phyloP scores from a whole-genome alignment of 2,329 filamentous ascomycete species.

The Colletotrichum trifolii region DNA sequence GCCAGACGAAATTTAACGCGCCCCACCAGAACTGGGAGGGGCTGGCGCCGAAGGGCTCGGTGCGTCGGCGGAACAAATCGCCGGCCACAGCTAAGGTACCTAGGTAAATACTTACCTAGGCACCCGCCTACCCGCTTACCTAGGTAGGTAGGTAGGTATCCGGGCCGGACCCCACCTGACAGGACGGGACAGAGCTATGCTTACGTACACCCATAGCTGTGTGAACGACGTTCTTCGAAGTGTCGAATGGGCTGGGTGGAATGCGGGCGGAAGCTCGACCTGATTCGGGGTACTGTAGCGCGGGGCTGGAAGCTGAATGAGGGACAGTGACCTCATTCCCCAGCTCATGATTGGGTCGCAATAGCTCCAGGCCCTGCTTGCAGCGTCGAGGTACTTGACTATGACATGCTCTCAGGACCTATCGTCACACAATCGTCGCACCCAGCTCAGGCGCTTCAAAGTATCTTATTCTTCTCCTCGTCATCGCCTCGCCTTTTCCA shows the following conservation, averaged over 20 bases:
- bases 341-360: slow-evolving; percentile 28
- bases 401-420: background rate
- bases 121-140: too few relatives aligned
- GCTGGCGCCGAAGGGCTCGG: slow-evolving; percentile 19
- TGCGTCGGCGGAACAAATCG: slow-evolving; percentile 24
- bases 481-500: background rate
- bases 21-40: slow-evolving; percentile 30
- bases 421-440: background rate
- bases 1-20: slow-evolving; percentile 38
- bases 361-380: slow-evolving; percentile 22
- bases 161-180: background rate
- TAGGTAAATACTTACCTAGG: too few relatives aligned
- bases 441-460: background rate
- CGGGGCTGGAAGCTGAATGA: slow-evolving; percentile 17
- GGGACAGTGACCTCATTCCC: slow-evolving; percentile 31
- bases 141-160: too few relatives aligned
- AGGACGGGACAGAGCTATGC: background rate
- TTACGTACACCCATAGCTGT: too few relatives aligned
- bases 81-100: slow-evolving; percentile 10
- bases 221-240: too few relatives aligned
- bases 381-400: slow-evolving; percentile 29
- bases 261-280: background rate
- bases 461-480: slow-evolving; percentile 2
- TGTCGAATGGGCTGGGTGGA: too few relatives aligned
- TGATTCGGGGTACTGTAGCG: slow-evolving; percentile 3